Evolutionary conservation across 495 filamentous ascomycete species (phyloP), one percentile per base, ranked within the genome.

Genomic region (Acidiella bohemica): DNA sequence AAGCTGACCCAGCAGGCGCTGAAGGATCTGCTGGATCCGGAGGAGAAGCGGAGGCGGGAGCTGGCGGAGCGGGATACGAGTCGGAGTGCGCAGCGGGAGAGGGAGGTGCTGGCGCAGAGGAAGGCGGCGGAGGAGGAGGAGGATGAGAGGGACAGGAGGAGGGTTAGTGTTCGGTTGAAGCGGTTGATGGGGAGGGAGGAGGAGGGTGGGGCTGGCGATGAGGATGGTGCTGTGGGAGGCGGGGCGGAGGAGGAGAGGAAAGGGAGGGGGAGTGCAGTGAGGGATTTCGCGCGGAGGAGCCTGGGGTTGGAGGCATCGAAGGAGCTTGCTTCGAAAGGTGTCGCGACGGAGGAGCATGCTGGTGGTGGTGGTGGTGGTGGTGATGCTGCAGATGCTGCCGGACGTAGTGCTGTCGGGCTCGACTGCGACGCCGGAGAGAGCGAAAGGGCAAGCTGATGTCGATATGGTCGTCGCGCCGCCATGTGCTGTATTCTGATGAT

Each of bases 51-150:
- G 38, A 55, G 55, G 38, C 43, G 50, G 38, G 56, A 66, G 23
- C 63, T 67, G 41, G 66, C 60, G 27, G 58, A 59, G 26, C 52
- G 39, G 22, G 67, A 71, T 46, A 67, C 59, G 36, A 71, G 66
- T 40, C 44, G 66, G 60, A 71, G 67, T 41, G 71, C 69, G 20
- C 52, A 60, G 30, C 63, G 53, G 47, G 69, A 71, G 50, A 41
- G 61, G 31, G 56, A 61, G 39, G 18, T 66, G 1, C 38, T 70
- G 30, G 57, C 56, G 32, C 55, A 56, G 28, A 36, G 45, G 46
- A 50, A 55, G 37, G 51, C n/a, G n/a, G 57, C 56, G 32, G 56
- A 56, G 28, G 37, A 47, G 46, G 53, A 55, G 37, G 51, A 59
- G 50, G 41, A 46, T 27, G 57, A 59, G 47, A 50, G 46, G 28